A percentile compares a stretch with the other conserved stretches of the same genome.
Evolutionary conservation across 73 alveolate species (phyloP).

Genomic region (Symbiodinium natans): DNA sequence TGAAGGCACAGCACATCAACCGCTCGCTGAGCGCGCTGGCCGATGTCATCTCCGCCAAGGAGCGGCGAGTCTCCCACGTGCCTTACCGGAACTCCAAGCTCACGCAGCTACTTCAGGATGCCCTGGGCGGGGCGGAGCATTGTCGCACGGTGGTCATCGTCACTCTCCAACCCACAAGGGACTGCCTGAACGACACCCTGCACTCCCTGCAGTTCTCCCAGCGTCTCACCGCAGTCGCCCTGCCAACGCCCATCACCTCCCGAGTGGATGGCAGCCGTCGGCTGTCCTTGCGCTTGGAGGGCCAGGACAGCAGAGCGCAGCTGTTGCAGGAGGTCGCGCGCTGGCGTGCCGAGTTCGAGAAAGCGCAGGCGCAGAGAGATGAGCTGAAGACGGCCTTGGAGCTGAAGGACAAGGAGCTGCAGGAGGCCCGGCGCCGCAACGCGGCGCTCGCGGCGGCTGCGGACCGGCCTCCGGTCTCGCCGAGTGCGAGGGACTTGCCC

Average conservation of each 20-base stretch:
- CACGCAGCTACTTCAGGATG: conserved; percentile 93
- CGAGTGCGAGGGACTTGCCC: background rate
- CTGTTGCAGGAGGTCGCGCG: conserved; percentile 37
- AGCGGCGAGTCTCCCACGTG: conserved; percentile 91
- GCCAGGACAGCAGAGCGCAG: background rate
- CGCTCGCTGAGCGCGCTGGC: conserved; percentile 90
- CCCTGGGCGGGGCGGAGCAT: conserved; percentile 54
- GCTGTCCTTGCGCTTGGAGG: background rate
- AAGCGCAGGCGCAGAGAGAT: conserved; percentile 74
- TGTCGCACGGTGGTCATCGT: conserved; percentile 87
- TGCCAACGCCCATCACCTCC: conserved; percentile 4
- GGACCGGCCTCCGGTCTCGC: background rate
- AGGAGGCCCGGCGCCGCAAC: conserved; percentile 7
- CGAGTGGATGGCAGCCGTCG: background rate
- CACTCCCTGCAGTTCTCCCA: conserved; percentile 75
- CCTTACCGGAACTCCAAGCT: conserved; percentile 95
- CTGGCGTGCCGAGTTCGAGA: conserved; percentile 73
- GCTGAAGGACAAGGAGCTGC: background rate
- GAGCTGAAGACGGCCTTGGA: conserved; percentile 37
- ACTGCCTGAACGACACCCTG: conserved; percentile 60
- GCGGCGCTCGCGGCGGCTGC: background rate
- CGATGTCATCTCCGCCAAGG: conserved; percentile 91
- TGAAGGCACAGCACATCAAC: conserved; percentile 90
- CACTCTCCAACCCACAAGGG: conserved; percentile 70
- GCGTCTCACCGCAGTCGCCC: conserved; percentile 62